Base-by-base conservation (phyloP, 176 grass and related monocot species). In the Phragmites australis region DNA sequence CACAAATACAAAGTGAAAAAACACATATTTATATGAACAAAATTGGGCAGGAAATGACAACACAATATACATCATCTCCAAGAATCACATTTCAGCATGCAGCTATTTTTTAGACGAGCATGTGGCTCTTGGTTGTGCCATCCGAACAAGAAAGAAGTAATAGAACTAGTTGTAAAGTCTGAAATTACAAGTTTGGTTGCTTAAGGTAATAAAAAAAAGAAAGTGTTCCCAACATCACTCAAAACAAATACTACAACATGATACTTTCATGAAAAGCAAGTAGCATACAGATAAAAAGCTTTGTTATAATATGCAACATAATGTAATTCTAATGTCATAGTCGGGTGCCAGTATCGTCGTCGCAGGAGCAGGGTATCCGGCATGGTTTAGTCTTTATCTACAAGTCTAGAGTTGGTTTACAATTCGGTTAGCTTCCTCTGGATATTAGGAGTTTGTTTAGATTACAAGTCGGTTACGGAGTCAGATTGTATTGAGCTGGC, bases 1-100 rank as follows among this genome's bases (percentile, higher is more conserved):
- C 25, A 12, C 42, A 50, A 45, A 13, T 79, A 18, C 19, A 58
- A 74, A 68, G 51, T 84, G 73, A 39, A n/a, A 7, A 45, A 70
- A 62, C 7, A 26, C 51, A 50, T 1, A n/a, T n/a, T n/a, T n/a
- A 27, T 15, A 27, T 25, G 49, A 81, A 47, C 30, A 73, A 64
- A 72, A n/a, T 65, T 73, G 27, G 3, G 1, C 32, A 34, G 43
- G 0, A 70, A 68, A 55, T 31, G n/a, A 39, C 26, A 74, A 62
- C 43, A 46, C 5, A 18, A 72, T 65, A 65, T 19, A 55, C 13
- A 22, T 22, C 2, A 53, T 56, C 27, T 26, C 37, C 50, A 49
- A 65, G 52, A 19, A 61, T 22, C 32, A 65, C 1, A 72, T 26
- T 45, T 73, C 12, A 56, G 15, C 52, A 68, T 15, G 21, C 49